Evolutionary conservation across 805 yeast genomes (phyloP).

Genomic region (Wickerhamiella azyma): DNA sequence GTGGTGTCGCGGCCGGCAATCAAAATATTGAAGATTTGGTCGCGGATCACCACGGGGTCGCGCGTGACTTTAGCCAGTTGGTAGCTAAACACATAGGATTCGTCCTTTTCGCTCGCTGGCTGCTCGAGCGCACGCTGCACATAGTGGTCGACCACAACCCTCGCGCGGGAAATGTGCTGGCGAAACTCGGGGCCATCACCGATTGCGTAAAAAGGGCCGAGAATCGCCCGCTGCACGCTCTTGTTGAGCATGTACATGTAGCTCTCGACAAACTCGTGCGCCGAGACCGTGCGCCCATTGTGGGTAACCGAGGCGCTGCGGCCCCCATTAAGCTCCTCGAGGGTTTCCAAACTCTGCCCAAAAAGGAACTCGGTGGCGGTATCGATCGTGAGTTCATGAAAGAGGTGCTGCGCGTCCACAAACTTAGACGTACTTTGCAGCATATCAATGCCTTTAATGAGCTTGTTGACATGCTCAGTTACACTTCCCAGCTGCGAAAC

Average conservation of each 20-base stretch:
- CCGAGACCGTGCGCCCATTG: constrained; percentile 11
- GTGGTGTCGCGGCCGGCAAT: constrained; percentile 38
- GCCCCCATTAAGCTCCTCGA: constrained; percentile 8
- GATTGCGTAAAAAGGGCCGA: constrained; percentile 17
- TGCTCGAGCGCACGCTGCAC: constrained; percentile 28
- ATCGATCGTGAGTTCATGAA: constrained; percentile 24
- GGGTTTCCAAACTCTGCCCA: constrained; percentile 23
- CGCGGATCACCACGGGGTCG: constrained; percentile 31
- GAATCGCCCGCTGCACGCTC: constrained; percentile 13
- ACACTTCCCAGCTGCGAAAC: constrained; percentile 10
- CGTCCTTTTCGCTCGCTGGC: constrained; percentile 18
- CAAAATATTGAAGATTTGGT: constrained; percentile 33
- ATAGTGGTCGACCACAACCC: constrained; percentile 29
- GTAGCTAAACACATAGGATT: constrained; percentile 28
- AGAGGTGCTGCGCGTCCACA: constrained; percentile 22
- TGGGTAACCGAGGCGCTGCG: constrained; percentile 6
- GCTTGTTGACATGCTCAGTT: constrained; percentile 12
- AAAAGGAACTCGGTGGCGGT: constrained; percentile 26
- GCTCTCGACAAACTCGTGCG: constrained; percentile 16
- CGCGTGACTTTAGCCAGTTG: constrained; percentile 33
- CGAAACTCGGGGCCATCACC: constrained; percentile 22
- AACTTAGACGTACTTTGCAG: neutral
- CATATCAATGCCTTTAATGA: constrained; percentile 11
- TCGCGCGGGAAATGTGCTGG: constrained; percentile 22
- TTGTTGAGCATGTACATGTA: constrained; percentile 17